Evolutionary conservation across 2,329 filamentous ascomycete species (phyloP).

Genomic region (Dendryphion nanum): DNA sequence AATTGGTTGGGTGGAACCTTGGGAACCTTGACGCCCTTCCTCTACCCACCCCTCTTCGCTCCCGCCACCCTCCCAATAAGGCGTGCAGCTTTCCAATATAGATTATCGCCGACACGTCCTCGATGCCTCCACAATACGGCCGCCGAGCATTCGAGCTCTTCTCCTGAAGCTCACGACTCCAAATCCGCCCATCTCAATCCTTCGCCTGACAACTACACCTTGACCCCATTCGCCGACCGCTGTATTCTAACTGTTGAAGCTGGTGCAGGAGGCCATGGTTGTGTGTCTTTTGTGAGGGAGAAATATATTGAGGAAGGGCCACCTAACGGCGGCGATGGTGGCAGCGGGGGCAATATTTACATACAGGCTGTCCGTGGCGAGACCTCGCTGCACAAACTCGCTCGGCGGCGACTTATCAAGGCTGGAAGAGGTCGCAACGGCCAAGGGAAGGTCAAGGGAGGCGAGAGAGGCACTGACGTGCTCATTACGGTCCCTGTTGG

Average conservation of each 20-base stretch:
- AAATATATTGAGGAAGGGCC: constrained; percentile 87
- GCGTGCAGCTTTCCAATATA: too few species aligned
- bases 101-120: too few species aligned
- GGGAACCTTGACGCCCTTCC: constrained; percentile 46
- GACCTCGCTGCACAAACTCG: constrained; percentile 89
- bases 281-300: constrained; percentile 90
- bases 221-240: constrained; percentile 82
- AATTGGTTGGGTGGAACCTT: too few species aligned
- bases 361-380: constrained; percentile 91
- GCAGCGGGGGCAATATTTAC: constrained; percentile 86
- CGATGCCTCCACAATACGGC: constrained; percentile 31
- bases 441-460: constrained; percentile 69
- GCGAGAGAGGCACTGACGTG: constrained; percentile 80
- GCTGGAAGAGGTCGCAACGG: constrained; percentile 76
- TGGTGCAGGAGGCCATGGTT: constrained; percentile 83
- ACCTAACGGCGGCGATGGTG: constrained; percentile 91
- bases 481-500: constrained; percentile 89
- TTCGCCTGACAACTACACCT: constrained; percentile 76
- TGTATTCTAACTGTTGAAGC: constrained; percentile 75
- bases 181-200: constrained; percentile 64
- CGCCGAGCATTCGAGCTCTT: constrained; percentile 7
- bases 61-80: constrained; percentile 20
- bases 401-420: constrained; percentile 70
- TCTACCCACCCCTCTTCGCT: constrained; percentile 43
- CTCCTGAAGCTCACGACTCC: constrained; percentile 8